Evolutionary conservation across 257 asterid species (phyloP).

Genomic region (Rauvolfia tetraphylla): DNA sequence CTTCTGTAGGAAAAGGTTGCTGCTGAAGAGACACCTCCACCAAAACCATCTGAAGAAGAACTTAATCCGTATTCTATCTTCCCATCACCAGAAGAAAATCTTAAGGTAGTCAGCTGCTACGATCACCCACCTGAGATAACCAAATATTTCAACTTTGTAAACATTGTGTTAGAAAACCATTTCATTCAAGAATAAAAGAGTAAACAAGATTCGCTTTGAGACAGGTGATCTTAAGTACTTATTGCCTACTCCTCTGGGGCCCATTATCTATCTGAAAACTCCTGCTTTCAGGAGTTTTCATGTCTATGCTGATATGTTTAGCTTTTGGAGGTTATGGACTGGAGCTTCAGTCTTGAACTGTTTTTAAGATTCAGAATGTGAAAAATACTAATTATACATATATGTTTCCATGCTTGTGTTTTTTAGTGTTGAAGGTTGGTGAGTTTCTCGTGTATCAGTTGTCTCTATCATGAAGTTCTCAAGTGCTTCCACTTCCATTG

Average conservation of each 20-base stretch:
- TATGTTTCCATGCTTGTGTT: not conserved
- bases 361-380: not conserved
- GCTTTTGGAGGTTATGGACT: not conserved
- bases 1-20: constrained; percentile 49
- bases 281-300: not conserved
- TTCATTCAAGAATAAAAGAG: not conserved
- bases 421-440: not conserved
- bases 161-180: too few relatives aligned
- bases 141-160: not conserved
- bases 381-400: not conserved
- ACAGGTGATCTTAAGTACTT: not conserved
- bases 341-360: not conserved
- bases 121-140: not conserved
- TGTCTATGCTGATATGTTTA: not conserved
- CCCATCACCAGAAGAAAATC: constrained; percentile 81
- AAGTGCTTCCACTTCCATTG: not conserved
- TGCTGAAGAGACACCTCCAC: constrained; percentile 51
- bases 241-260: not conserved
- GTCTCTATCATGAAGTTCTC: not conserved
- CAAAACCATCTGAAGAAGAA: constrained; percentile 77
- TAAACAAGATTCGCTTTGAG: not conserved
- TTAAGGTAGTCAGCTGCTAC: constrained; percentile 44
- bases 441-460: not conserved
- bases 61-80: constrained; percentile 70
- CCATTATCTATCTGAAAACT: not conserved